phyloP scores from a whole-genome alignment of 2,329 filamentous ascomycete genomes.

The Domatiomyces catenatus region DNA sequence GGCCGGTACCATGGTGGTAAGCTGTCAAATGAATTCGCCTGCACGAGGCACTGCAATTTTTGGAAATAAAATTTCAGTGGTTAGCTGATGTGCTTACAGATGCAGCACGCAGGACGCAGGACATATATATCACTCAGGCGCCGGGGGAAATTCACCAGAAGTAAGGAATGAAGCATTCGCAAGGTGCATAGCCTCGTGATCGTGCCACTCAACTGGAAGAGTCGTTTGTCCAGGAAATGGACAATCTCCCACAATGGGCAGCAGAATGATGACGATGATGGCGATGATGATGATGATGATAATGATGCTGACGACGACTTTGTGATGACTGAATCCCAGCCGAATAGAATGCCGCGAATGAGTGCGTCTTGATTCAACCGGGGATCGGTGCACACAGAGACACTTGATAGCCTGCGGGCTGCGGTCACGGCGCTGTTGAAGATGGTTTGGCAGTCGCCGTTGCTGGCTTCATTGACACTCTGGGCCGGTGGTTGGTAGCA shows the following conservation, averaged over 20 bases:
- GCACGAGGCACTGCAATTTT: background rate
- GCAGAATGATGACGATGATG: no score
- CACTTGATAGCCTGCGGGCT: no score
- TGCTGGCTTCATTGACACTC: no score
- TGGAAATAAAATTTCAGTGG: no score
- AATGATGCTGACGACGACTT: background rate
- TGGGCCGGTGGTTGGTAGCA: no score
- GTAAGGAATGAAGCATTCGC: slow-evolving; percentile 5
- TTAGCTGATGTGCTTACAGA: no score
- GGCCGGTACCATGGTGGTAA: slow-evolving; percentile 4
- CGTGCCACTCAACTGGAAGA: slow-evolving; percentile 2
- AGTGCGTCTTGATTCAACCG: slow-evolving; percentile 4
- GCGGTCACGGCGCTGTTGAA: no score
- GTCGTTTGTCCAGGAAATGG: slow-evolving; percentile 1
- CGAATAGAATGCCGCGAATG: slow-evolving; percentile 3
- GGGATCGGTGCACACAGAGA: background rate
- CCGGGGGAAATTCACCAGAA: slow-evolving; percentile 1
- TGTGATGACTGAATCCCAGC: slow-evolving; percentile 1
- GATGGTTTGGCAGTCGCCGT: no score
- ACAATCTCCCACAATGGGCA: slow-evolving; percentile 4
- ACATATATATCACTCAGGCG: no score
- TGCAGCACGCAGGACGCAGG: no score
- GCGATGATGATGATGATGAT: no score
- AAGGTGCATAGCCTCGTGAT: slow-evolving; percentile 5
- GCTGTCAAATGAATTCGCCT: background rate